Evolutionary conservation across 345 rosid genomes (phyloP).

Genomic region (Balakata baccata): DNA sequence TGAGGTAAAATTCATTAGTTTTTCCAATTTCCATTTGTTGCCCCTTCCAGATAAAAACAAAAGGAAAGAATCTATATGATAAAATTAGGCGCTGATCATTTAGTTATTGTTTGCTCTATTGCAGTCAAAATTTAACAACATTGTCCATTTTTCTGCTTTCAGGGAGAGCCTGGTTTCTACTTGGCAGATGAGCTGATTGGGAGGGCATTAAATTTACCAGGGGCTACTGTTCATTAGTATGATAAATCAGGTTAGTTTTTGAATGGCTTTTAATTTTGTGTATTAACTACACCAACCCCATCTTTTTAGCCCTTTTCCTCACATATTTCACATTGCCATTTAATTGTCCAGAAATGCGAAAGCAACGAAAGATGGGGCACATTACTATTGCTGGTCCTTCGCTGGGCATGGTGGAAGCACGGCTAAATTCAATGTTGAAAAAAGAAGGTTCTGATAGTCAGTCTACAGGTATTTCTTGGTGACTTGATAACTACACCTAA

Average conservation of each 20-base stretch:
- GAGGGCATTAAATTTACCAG: slow-evolving; percentile 61
- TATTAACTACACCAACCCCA: no score
- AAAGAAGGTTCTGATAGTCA: slow-evolving; percentile 39
- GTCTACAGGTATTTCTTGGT: slow-evolving; percentile 38
- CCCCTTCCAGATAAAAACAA: not conserved
- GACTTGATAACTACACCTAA: not conserved
- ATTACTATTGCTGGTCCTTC: slow-evolving; percentile 77
- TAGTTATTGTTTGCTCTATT: not conserved
- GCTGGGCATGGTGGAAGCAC: slow-evolving; percentile 57
- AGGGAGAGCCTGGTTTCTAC: slow-evolving; percentile 82
- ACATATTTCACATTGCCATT: not conserved
- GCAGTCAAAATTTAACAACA: slow-evolving; percentile 4
- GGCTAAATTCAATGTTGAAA: slow-evolving; percentile 50
- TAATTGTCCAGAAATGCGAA: slow-evolving; percentile 65
- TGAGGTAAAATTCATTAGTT: slow-evolving; percentile 41
- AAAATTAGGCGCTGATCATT: not conserved
- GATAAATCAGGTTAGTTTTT: slow-evolving; percentile 79
- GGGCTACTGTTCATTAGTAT: slow-evolving; percentile 92
- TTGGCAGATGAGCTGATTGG: slow-evolving; percentile 60
- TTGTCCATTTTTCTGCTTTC: slow-evolving; percentile 18
- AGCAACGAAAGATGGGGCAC: slow-evolving; percentile 95
- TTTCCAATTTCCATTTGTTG: not conserved
- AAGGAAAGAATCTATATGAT: not conserved
- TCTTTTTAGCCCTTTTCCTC: slow-evolving; percentile 5
- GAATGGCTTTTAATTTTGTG: not conserved